Percentiles rank a stretch among this genome's conserved stretches.
phyloP scores from a whole-genome alignment of 2,329 filamentous ascomycete species.

The Botrytis squamosa region DNA sequence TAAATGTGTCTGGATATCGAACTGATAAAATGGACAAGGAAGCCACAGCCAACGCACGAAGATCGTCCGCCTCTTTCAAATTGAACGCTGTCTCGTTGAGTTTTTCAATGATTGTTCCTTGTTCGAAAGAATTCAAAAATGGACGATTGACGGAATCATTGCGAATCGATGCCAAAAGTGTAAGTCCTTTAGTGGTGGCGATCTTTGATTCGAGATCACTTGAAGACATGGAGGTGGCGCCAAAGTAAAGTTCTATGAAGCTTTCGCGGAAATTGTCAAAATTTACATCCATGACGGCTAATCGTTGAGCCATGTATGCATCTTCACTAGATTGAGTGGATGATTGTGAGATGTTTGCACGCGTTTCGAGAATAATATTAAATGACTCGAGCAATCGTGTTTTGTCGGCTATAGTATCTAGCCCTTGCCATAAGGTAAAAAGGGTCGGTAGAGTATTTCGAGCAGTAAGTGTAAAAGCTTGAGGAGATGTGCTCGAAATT shows the following conservation, averaged over 20 bases:
- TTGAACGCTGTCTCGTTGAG: conserved; percentile 30
- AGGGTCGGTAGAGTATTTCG: not conserved
- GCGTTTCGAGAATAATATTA: conserved; percentile 35
- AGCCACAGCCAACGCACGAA: conserved; percentile 28
- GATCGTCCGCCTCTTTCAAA: conserved; percentile 21
- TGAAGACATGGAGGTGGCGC: conserved; percentile 23
- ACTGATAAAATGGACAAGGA: conserved; percentile 32
- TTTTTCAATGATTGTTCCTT: conserved; percentile 31
- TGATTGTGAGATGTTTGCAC: conserved; percentile 22
- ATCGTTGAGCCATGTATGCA: not conserved
- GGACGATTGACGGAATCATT: conserved; percentile 19
- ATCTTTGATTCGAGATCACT: conserved; percentile 28
- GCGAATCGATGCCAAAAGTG: conserved; percentile 31
- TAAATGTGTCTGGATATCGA: conserved; percentile 30
- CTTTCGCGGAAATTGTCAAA: conserved; percentile 19
- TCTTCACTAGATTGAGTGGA: not conserved
- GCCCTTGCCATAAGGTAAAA: conserved; percentile 15
- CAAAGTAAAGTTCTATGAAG: conserved; percentile 29
- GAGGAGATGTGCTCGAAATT: conserved; percentile 16
- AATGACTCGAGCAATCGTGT: conserved; percentile 33
- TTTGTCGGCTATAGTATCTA: conserved; percentile 11
- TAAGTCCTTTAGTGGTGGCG: conserved; percentile 33
- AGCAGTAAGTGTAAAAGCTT: conserved; percentile 5
- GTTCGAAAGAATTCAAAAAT: conserved; percentile 31
- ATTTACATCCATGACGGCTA: conserved; percentile 10